These are phyloP conservation scores for Xylaria palmicola DNA, from an alignment of 495 filamentous ascomycete species.

Conservation along the genomic window DNA sequence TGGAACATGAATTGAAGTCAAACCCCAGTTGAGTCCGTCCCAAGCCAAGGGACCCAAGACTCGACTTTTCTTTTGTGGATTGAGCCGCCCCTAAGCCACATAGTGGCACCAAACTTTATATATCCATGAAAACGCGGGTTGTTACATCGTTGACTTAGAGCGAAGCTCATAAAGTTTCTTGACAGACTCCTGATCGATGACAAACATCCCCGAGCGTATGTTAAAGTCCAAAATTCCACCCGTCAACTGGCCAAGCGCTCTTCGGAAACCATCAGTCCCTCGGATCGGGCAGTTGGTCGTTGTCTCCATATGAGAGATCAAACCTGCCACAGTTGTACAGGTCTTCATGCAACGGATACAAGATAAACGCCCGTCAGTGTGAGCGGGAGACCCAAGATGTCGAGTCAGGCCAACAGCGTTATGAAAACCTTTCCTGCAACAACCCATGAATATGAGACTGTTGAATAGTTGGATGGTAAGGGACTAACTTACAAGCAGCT, in stretches of 20 bases:
- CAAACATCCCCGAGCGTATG: constrained; percentile 3
- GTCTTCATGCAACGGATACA: constrained; percentile 9
- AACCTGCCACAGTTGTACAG: background rate
- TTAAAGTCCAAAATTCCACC: constrained; percentile 26
- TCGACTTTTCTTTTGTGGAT: too few relatives aligned
- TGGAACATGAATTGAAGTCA: too few relatives aligned
- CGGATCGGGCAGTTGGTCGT: constrained; percentile 19
- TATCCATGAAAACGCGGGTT: too few relatives aligned
- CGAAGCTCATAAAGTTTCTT: background rate
- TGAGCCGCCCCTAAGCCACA: too few relatives aligned
- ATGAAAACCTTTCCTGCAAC: constrained; percentile 32
- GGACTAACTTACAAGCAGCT: constrained; percentile 35
- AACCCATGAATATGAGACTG: constrained; percentile 2
- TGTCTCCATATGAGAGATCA: constrained; percentile 17
- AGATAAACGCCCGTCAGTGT: constrained; percentile 15
- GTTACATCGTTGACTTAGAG: background rate
- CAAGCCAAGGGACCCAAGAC: too few relatives aligned
- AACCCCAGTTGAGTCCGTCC: too few relatives aligned
- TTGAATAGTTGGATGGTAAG: constrained; percentile 15
- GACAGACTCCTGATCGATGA: background rate
- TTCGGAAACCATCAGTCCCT: constrained; percentile 17
- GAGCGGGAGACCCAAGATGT: constrained; percentile 35
- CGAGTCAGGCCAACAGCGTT: constrained; percentile 15
- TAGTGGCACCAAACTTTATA: too few relatives aligned
- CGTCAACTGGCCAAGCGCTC: constrained; percentile 25